Evolutionary conservation across 805 yeast species (phyloP).

Genomic region (Metschnikowia bowlesiae): DNA sequence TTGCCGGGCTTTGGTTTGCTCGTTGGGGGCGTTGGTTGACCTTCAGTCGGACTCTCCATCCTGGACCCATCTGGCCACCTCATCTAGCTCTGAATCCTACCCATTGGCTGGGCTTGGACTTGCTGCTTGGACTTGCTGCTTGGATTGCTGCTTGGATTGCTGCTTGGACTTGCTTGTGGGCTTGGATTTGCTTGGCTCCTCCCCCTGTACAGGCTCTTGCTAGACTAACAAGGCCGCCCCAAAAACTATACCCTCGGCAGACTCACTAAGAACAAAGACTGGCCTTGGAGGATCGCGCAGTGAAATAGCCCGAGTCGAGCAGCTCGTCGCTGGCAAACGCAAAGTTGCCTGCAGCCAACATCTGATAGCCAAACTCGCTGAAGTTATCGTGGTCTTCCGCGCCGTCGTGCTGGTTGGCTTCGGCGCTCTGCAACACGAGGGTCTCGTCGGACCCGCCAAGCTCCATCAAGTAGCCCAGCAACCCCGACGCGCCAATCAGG

Average conservation of each 20-base stretch:
- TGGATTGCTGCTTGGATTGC: no score
- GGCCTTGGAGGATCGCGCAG: not conserved
- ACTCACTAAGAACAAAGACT: not conserved
- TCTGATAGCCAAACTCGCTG: constrained; percentile 10
- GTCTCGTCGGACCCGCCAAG: constrained; percentile 3
- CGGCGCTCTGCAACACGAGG: not conserved
- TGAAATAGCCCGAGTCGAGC: constrained; percentile 2
- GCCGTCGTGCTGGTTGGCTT: not conserved
- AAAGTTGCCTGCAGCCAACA: not conserved
- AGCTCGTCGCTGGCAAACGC: not conserved
- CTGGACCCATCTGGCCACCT: no score
- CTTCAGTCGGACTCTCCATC: no score
- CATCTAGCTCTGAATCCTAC: no score
- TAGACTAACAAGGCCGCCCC: no score
- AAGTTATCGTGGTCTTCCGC: constrained; percentile 1
- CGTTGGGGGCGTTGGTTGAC: no score
- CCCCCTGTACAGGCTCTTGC: no score
- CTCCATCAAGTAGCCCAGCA: constrained; percentile 1
- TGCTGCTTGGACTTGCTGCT: no score
- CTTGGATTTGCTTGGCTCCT: no score
- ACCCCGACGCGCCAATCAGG: not conserved
- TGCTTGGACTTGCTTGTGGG: no score
- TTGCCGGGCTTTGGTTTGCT: no score
- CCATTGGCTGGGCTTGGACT: no score
- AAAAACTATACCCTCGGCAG: not conserved